Base-by-base conservation (phyloP, 805 yeast species). In the Yamadazyma kitorensis region DNA sequence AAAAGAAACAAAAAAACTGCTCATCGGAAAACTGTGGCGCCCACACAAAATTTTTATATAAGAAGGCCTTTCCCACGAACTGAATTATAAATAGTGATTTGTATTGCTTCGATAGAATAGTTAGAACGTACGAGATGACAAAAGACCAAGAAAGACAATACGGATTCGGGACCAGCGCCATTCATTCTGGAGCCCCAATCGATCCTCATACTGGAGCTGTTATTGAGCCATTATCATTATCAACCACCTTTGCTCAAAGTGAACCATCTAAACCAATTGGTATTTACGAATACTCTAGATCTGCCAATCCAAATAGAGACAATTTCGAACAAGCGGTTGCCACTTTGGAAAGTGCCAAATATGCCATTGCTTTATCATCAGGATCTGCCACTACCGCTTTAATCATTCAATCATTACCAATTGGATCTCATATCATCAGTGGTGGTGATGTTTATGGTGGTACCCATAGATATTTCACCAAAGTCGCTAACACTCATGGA, bases 381-480 rank as follows among this genome's bases (percentile, higher is more conserved):
- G 95, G 95, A 33, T 80, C 88, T 32, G 94, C 95, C 31, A 72
- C 86, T 41, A 85, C 94, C 27, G 86, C 93, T 17, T 72, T 80
- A 47, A 69, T 86, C 27, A 64, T 85, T 51, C 95, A 86, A 61
- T 72, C 83, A 20, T 66, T 86, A 50, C 80, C 84, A 27, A 73
- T 76, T 43, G 82, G 81, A 30, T 70, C 85, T 26, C 93, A 86
- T 54, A 82, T 83, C 26, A 69, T 86, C 31, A 79, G 87, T 29
- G 79, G 85, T 51, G 88, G 85, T 49, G 95, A 86, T 52, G 95
- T 86, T 29, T 86, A 86, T 61, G 95, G 95, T 43, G 95, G 95
- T 50, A 86, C 95, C 38, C 93, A 86, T 68, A 73, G 95, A 61
- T 86, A 86, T 63, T 86, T 86, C 72, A 81, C 95, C 55, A 75